phyloP scores from a whole-genome alignment of 805 yeast genomes.

The Wickerhamiella cacticola region DNA sequence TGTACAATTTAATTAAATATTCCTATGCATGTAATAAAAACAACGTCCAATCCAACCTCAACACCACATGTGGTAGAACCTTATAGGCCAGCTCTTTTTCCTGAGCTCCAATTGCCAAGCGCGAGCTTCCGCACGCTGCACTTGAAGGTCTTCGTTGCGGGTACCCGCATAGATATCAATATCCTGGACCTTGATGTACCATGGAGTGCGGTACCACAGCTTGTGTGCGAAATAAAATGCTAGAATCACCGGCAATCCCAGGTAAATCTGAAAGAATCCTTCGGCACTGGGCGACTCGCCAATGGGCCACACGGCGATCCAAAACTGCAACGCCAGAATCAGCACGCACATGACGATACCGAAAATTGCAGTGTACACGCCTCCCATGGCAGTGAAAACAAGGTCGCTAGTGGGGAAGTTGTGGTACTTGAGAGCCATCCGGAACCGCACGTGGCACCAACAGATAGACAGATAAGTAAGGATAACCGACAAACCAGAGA shows the following conservation, averaged over 20 bases:
- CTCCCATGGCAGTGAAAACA: conserved; percentile 49
- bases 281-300: conserved; percentile 35
- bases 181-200: conserved; percentile 33
- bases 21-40: conserved; percentile 32
- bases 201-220: conserved; percentile 33
- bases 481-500: conserved; percentile 50
- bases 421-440: conserved; percentile 50
- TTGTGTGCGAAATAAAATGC: conserved; percentile 48
- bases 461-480: conserved; percentile 56
- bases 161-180: conserved; percentile 56
- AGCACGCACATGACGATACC: conserved; percentile 44
- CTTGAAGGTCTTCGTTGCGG: conserved; percentile 40
- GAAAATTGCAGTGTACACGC: conserved; percentile 49
- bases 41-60: conserved; percentile 51
- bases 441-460: conserved; percentile 48
- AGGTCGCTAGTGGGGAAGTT: conserved; percentile 54
- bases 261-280: conserved; percentile 52
- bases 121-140: conserved; percentile 38
- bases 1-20: not conserved
- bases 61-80: conserved; percentile 48
- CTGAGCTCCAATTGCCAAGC: conserved; percentile 44
- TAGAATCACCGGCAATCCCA: conserved; percentile 52
- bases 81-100: conserved; percentile 36
- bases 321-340: conserved; percentile 58
- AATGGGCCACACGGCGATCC: conserved; percentile 61